phyloP scores from a whole-genome alignment of 768 basidiomycete genomes.

The Russula virescens region DNA sequence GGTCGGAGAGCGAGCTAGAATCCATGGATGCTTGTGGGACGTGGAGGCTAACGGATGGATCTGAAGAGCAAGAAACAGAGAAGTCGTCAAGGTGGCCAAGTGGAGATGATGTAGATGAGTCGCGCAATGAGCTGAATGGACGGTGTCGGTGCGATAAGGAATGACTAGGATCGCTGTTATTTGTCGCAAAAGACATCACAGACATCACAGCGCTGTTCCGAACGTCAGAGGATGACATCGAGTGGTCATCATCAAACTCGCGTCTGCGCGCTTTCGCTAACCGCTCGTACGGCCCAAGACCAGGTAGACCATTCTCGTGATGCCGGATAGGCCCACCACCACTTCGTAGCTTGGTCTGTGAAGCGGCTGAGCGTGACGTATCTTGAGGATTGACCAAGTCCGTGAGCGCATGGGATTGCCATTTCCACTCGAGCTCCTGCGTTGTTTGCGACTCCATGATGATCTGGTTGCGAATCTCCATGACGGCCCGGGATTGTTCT shows the following conservation, averaged over 20 bases:
- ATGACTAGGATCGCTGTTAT: constrained; percentile 84
- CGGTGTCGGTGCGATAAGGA: constrained; percentile 56
- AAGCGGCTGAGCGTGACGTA: constrained; percentile 15
- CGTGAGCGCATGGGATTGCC: constrained; percentile 32
- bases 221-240: constrained; percentile 84
- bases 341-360: constrained; percentile 39
- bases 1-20: constrained; percentile 52
- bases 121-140: constrained; percentile 62
- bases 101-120: constrained; percentile 71
- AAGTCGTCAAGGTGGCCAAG: constrained; percentile 67
- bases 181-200: constrained; percentile 73
- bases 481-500: constrained; percentile 88
- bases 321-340: constrained; percentile 62
- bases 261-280: constrained; percentile 72
- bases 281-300: constrained; percentile 50
- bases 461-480: constrained; percentile 81
- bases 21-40: constrained; percentile 65
- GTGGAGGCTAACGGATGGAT: constrained; percentile 73
- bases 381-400: constrained; percentile 30
- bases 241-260: constrained; percentile 87
- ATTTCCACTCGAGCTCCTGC: constrained; percentile 61
- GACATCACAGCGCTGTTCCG: constrained; percentile 71
- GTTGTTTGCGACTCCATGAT: constrained; percentile 48
- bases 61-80: constrained; percentile 68
- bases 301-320: background rate